A percentile compares a stretch with the other conserved stretches of the same genome.
Conservation (phyloP, 1,139 yeast genomes). For the Candida smagusa region DNA sequence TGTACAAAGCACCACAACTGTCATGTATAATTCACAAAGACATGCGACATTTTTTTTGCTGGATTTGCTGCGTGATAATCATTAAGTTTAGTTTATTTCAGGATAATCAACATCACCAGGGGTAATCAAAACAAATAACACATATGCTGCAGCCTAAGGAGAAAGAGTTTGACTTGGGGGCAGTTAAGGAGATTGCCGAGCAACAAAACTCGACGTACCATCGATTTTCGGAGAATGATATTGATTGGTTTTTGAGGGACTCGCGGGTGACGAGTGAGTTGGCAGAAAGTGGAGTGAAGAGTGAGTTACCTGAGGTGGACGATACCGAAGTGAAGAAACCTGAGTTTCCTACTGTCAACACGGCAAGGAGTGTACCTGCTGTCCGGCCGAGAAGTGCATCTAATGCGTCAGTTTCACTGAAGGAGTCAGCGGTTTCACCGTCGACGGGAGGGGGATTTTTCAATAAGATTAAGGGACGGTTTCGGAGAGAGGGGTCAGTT, state of each 20-base stretch:
- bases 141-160: background rate
- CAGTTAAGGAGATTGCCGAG: slow-evolving; percentile 13
- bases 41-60: too few relatives aligned
- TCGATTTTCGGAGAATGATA: slow-evolving; percentile 33
- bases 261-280: slow-evolving; percentile 8
- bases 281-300: background rate
- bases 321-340: background rate
- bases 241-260: slow-evolving; percentile 51
- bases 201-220: slow-evolving; percentile 13
- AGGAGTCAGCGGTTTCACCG: background rate
- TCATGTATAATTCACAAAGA: too few relatives aligned
- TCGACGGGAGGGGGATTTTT: slow-evolving; percentile 7
- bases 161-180: slow-evolving; percentile 12
- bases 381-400: slow-evolving; percentile 18
- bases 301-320: background rate
- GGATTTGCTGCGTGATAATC: too few relatives aligned
- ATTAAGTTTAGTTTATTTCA: too few relatives aligned
- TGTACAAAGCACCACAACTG: too few relatives aligned
- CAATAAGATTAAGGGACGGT: slow-evolving; percentile 8
- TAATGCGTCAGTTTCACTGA: slow-evolving; percentile 9
- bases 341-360: background rate
- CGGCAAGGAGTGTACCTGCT: background rate
- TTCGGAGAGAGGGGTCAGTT: slow-evolving; percentile 2
- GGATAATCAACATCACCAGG: background rate
- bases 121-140: background rate